These are phyloP conservation scores for Lasiosphaeriaceae sp. DNA, from an alignment of 495 filamentous ascomycete species.

Conservation along the genomic window DNA sequence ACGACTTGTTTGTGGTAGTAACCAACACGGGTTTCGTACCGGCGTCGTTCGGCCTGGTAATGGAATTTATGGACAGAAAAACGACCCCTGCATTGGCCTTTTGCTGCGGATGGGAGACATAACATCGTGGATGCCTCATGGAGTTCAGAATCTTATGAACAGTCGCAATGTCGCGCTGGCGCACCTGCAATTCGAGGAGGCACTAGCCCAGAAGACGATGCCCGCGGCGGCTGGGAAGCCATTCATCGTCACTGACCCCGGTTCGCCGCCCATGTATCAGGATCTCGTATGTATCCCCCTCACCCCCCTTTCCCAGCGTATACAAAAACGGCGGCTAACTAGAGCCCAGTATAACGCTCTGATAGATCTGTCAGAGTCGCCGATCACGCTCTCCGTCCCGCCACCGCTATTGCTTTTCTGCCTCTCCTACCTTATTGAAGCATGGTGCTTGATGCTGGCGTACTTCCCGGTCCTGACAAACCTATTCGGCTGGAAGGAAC, in stretches of 20 bases:
- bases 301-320: background rate
- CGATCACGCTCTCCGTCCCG: constrained; percentile 28
- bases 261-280: constrained; percentile 28
- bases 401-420: constrained; percentile 44
- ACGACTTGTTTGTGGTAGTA: constrained; percentile 44
- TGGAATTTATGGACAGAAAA: constrained; percentile 51
- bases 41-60: constrained; percentile 56
- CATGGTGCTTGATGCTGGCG: constrained; percentile 26
- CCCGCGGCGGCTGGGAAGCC: constrained; percentile 40
- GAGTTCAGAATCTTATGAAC: constrained; percentile 54
- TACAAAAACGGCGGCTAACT: too few relatives aligned
- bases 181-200: constrained; percentile 55
- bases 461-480: constrained; percentile 30
- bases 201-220: constrained; percentile 34
- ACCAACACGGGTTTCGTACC: constrained; percentile 48
- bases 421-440: constrained; percentile 46
- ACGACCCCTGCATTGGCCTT: constrained; percentile 39
- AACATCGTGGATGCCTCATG: constrained; percentile 42
- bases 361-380: constrained; percentile 4
- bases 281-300: constrained; percentile 10
- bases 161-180: constrained; percentile 54
- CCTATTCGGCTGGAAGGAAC: constrained; percentile 33
- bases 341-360: too few relatives aligned
- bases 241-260: constrained; percentile 37
- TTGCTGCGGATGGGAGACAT: constrained; percentile 17